A percentile compares a stretch with the other conserved stretches of the same genome.
Evolutionary conservation across 257 asterid genomes (phyloP).

Genomic region (Penstemon davidsonii): DNA sequence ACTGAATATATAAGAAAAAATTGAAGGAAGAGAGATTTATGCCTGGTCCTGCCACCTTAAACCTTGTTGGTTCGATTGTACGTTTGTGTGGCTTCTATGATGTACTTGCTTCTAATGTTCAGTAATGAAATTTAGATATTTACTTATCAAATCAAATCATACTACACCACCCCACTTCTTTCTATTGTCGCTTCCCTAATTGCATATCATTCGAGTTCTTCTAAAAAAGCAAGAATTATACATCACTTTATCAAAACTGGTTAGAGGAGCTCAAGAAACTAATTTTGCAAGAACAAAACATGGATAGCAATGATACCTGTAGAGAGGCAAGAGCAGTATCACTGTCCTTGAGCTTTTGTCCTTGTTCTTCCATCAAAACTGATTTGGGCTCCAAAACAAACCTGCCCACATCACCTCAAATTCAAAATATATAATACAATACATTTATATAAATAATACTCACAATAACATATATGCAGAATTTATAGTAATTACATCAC

Average conservation of each 20-base stretch:
- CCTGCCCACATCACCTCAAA: slow-evolving; percentile 42
- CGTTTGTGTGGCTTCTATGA: too few relatives aligned
- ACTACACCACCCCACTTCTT: background rate
- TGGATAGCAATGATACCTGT: slow-evolving; percentile 52
- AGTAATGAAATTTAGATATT: too few relatives aligned
- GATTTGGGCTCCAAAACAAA: slow-evolving; percentile 83
- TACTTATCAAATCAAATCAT: background rate
- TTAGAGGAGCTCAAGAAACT: background rate
- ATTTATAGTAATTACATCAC: too few relatives aligned
- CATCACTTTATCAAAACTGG: background rate
- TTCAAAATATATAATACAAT: background rate
- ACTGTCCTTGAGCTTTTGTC: slow-evolving; percentile 75
- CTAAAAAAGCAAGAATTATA: background rate
- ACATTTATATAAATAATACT: slow-evolving; percentile 4
- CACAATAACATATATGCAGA: background rate
- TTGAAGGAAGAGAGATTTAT: too few relatives aligned
- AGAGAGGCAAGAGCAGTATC: slow-evolving; percentile 70
- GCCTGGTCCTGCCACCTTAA: too few relatives aligned
- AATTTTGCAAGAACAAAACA: slow-evolving; percentile 15
- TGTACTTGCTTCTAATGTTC: too few relatives aligned
- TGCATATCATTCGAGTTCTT: background rate
- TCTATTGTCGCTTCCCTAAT: background rate
- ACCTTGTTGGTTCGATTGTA: too few relatives aligned
- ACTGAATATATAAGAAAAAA: too few relatives aligned
- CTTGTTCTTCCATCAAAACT: slow-evolving; percentile 80